These are phyloP conservation scores for Alternaria sp. DNA, from an alignment of 2,329 filamentous ascomycete genomes.

Conservation along the genomic window DNA sequence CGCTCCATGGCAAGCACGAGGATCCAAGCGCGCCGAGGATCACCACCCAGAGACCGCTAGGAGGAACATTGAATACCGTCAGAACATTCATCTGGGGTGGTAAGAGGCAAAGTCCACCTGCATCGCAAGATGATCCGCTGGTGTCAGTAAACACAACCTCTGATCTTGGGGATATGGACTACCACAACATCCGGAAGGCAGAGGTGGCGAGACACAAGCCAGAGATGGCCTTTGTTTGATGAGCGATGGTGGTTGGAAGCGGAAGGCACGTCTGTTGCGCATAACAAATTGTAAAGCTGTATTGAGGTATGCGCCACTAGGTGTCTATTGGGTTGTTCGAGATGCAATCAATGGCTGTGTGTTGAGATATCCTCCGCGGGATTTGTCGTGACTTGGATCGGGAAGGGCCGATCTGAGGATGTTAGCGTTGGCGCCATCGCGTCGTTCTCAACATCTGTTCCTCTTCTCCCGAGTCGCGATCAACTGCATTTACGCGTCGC, in stretches of 20 bases:
- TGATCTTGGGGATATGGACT: background rate
- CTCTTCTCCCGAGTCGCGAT: no score
- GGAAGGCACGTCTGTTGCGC: background rate
- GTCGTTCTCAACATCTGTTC: no score
- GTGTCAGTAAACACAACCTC: background rate
- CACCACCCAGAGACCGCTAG: constrained; percentile 1
- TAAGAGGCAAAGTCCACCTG: background rate
- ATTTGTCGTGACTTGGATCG: rapidly evolving
- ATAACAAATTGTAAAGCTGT: no score
- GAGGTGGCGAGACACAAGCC: background rate
- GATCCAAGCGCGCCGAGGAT: constrained; percentile 3
- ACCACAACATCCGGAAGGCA: background rate
- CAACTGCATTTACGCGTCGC: no score
- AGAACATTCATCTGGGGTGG: constrained; percentile 3
- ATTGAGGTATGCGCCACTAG: no score
- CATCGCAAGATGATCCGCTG: background rate
- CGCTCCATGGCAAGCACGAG: background rate
- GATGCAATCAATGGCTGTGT: no score
- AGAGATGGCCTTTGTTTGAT: background rate
- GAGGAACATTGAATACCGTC: constrained; percentile 3
- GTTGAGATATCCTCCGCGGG: rapidly evolving
- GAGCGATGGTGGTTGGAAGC: background rate
- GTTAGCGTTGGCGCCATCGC: background rate
- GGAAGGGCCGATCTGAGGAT: background rate
- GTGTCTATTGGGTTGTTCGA: no score